phyloP scores from a whole-genome alignment of 2,329 filamentous ascomycete genomes.

The Gnomoniopsis sp. region DNA sequence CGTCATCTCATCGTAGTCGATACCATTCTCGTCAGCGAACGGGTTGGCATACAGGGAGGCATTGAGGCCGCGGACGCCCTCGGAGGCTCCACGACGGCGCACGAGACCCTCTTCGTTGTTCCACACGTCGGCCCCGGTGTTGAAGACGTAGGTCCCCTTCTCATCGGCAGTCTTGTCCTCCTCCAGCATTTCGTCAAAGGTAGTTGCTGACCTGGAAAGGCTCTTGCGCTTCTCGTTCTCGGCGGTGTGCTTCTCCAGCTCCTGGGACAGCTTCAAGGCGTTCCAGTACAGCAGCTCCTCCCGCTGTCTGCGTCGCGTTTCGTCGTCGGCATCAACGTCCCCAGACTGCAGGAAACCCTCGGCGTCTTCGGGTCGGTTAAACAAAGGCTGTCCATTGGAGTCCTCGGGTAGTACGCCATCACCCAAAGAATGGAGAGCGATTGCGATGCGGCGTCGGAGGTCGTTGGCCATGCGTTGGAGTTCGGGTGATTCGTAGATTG shows the following conservation, averaged over 20 bases:
- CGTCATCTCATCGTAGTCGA: conserved; percentile 46
- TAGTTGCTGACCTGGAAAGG: conserved; percentile 29
- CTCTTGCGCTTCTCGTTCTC: conserved; percentile 22
- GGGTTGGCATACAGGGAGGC: conserved; percentile 52
- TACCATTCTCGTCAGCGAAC: conserved; percentile 55
- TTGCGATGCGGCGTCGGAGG: conserved; percentile 57
- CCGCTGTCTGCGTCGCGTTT: conserved; percentile 56
- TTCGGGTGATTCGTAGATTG: conserved; percentile 63
- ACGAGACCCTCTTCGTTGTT: conserved; percentile 41
- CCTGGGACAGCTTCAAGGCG: conserved; percentile 17
- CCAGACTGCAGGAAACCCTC: conserved; percentile 56
- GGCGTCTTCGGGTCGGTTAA: conserved; percentile 65
- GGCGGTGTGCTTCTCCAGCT: conserved; percentile 25
- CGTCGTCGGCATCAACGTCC: conserved; percentile 60
- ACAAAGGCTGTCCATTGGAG: conserved; percentile 47
- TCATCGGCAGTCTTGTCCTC: conserved; percentile 46
- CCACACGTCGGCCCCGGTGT: conserved; percentile 48
- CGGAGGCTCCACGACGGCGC: conserved; percentile 42
- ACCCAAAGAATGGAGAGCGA: conserved; percentile 57
- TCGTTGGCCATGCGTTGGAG: conserved; percentile 59
- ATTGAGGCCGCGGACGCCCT: conserved; percentile 44
- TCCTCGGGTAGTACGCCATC: conserved; percentile 49
- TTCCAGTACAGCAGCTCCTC: conserved; percentile 68
- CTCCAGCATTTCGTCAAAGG: conserved; percentile 58
- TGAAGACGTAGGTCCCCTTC: conserved; percentile 55